Percentiles rank a stretch among this genome's conserved stretches.
phyloP scores from a whole-genome alignment of 2,329 filamentous ascomycete genomes.

The Sporothrix brunneoviolacea region DNA sequence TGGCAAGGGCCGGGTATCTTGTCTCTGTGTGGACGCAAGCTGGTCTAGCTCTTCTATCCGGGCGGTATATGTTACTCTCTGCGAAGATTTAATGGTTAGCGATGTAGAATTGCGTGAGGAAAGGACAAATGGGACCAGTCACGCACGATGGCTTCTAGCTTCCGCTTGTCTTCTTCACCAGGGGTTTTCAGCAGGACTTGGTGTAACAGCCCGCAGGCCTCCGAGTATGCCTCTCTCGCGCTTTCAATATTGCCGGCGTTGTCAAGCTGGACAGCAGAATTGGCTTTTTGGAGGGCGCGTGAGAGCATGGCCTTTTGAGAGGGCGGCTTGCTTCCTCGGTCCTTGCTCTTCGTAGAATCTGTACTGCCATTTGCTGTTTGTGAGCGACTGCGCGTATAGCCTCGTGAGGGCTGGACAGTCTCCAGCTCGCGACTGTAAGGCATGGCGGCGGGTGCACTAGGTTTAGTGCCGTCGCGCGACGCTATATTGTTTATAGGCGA shows the following conservation, averaged over 20 bases:
- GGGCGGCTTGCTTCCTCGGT: conserved; percentile 38
- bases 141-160: conserved; percentile 88
- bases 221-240: conserved; percentile 80
- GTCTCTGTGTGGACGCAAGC: conserved; percentile 50
- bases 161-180: conserved; percentile 79
- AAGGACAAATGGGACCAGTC: too few relatives aligned
- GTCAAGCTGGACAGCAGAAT: conserved; percentile 89
- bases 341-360: conserved; percentile 33
- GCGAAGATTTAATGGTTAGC: too few relatives aligned
- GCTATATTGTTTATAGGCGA: conserved; percentile 9
- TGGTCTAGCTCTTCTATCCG: conserved; percentile 81
- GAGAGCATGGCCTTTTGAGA: conserved; percentile 95
- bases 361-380: conserved; percentile 38
- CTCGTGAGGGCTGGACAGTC: conserved; percentile 21
- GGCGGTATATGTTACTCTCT: conserved; percentile 85
- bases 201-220: conserved; percentile 82
- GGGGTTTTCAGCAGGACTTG: conserved; percentile 81
- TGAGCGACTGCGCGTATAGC: conserved; percentile 42
- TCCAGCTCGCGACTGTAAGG: conserved; percentile 30
- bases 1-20: conserved; percentile 69
- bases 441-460: conserved; percentile 19
- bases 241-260: conserved; percentile 94
- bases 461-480: background rate
- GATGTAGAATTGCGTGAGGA: background rate
- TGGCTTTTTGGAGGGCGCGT: conserved; percentile 90